Percentiles rank a stretch among this genome's conserved stretches.
Evolutionary conservation across 495 filamentous ascomycete species (phyloP).

Genomic region (Annulohypoxylon bovei): DNA sequence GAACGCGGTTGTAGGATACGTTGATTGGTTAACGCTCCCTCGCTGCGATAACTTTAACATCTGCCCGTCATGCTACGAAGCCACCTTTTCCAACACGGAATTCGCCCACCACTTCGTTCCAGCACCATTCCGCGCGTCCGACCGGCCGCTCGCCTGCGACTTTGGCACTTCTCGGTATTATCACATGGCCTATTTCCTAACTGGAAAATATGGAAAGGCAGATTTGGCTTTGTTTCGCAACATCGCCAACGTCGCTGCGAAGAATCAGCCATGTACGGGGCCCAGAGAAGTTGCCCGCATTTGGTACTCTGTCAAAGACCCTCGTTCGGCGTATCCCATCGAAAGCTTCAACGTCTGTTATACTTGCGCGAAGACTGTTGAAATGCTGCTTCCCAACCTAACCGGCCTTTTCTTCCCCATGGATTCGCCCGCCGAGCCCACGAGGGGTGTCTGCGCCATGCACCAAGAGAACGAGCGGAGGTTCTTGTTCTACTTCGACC

Average conservation of each 20-base stretch:
- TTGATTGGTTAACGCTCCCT: conserved; percentile 55
- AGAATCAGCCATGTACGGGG: conserved; percentile 51
- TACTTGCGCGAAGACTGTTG: conserved; percentile 53
- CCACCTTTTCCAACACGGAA: conserved; percentile 50
- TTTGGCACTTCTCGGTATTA: conserved; percentile 58
- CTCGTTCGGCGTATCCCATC: conserved; percentile 44
- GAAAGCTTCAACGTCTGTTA: conserved; percentile 53
- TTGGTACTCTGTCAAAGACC: conserved; percentile 59
- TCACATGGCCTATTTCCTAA: conserved; percentile 58
- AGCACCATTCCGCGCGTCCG: conserved; percentile 46
- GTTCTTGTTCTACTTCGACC: conserved; percentile 56
- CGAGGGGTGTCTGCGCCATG: conserved; percentile 53
- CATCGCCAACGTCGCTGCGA: conserved; percentile 50
- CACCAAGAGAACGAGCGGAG: conserved; percentile 48
- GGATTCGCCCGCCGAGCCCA: conserved; percentile 48
- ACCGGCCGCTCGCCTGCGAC: conserved; percentile 54
- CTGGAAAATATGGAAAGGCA: conserved; percentile 48
- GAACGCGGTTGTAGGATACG: conserved; percentile 40
- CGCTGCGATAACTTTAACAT: conserved; percentile 57
- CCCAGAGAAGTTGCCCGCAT: conserved; percentile 40
- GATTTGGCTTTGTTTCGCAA: conserved; percentile 53
- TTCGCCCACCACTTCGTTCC: conserved; percentile 54
- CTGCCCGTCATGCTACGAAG: conserved; percentile 55
- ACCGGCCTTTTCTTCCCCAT: conserved; percentile 52
- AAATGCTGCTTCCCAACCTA: conserved; percentile 55